Conservation (phyloP, 345 rosid species). For the Hevea brasiliensis region DNA sequence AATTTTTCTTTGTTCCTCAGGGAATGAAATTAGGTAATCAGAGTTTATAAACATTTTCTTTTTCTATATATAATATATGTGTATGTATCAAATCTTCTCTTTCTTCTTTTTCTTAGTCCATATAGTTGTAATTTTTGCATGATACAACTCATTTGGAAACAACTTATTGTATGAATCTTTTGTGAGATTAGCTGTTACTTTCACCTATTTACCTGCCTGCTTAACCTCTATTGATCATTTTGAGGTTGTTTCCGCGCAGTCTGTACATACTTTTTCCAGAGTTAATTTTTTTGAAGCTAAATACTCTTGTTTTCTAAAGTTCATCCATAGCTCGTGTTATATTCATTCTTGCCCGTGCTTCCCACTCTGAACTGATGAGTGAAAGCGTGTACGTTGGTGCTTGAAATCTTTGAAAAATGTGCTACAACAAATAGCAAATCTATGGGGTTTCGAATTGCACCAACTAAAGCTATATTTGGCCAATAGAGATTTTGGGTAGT, state of each 20-base stretch:
- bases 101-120: slow-evolving; percentile 5
- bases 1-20: slow-evolving; percentile 1
- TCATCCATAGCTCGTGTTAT: not conserved
- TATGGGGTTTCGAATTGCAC: too few species aligned
- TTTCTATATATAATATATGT: too few species aligned
- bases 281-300: not conserved
- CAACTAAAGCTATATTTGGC: too few species aligned
- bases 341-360: too few species aligned
- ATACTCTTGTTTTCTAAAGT: not conserved
- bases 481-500: too few species aligned
- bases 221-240: not conserved
- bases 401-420: too few species aligned
- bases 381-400: too few species aligned
- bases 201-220: not conserved
- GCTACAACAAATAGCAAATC: too few species aligned
- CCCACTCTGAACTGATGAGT: too few species aligned
- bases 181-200: slow-evolving; percentile 19
- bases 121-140: slow-evolving; percentile 22
- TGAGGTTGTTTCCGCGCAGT: not conserved
- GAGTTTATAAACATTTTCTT: slow-evolving; percentile 22
- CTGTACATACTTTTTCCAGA: not conserved
- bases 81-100: too few species aligned
- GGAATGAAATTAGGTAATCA: slow-evolving; percentile 23
- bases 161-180: slow-evolving; percentile 7
- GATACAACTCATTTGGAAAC: slow-evolving; percentile 16